phyloP scores from a whole-genome alignment of 495 filamentous ascomycete genomes.

The Pyronema omphalodes region DNA sequence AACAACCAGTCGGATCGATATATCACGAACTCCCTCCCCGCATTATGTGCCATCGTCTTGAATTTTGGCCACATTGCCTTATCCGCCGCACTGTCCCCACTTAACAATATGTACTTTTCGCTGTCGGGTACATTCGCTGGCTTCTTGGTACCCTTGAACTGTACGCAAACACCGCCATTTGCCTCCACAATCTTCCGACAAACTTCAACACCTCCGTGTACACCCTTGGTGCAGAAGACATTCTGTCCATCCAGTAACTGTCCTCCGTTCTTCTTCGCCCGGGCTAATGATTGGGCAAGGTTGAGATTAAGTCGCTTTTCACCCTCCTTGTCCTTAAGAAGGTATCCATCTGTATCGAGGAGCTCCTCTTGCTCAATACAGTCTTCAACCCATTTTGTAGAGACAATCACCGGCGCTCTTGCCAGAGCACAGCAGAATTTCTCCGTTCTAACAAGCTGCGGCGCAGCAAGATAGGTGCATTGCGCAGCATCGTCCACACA shows the following conservation, averaged over 20 bases:
- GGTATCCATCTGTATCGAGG: constrained; percentile 39
- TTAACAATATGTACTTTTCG: constrained; percentile 54
- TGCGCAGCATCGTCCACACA: constrained; percentile 53
- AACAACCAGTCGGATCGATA: constrained; percentile 77
- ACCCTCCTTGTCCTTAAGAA: constrained; percentile 47
- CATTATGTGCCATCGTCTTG: constrained; percentile 49
- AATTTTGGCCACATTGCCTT: constrained; percentile 63
- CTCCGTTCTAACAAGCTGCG: constrained; percentile 63
- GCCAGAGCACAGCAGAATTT: constrained; percentile 86
- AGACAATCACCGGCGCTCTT: constrained; percentile 52
- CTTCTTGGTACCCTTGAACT: constrained; percentile 37
- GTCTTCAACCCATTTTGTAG: constrained; percentile 56
- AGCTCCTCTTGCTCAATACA: constrained; percentile 44
- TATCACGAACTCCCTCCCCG: constrained; percentile 54
- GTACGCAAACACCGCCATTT: constrained; percentile 65
- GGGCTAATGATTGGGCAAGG: constrained; percentile 41
- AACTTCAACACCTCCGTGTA: constrained; percentile 63
- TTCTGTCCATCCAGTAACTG: constrained; percentile 51
- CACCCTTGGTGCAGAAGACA: constrained; percentile 60
- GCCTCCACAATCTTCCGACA: constrained; percentile 68
- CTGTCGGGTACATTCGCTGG: constrained; percentile 25
- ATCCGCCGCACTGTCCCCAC: constrained; percentile 43
- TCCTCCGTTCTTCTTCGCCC: constrained; percentile 58
- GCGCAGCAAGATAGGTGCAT: constrained; percentile 76
- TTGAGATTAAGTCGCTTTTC: constrained; percentile 52